phyloP scores from a whole-genome alignment of 192 early-diverging fungal species.

The Chytriomyces sp. region DNA sequence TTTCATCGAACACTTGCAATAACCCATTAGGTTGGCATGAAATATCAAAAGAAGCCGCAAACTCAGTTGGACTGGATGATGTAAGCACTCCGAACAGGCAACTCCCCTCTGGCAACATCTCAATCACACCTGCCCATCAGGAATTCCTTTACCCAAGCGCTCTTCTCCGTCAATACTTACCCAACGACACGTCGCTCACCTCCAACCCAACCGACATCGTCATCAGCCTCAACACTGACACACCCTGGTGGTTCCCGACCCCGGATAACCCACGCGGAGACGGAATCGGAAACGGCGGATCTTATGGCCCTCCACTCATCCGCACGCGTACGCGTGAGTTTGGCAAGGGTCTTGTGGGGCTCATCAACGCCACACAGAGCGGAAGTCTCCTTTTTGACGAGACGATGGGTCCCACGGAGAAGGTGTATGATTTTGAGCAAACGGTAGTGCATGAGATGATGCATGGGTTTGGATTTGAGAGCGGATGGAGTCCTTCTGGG shows the following conservation, averaged over 20 bases:
- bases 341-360: constrained; percentile 8
- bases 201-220: constrained; percentile 31
- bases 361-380: not conserved
- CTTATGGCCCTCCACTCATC: constrained; percentile 1
- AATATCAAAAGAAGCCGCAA: not conserved
- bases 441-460: constrained; percentile 46
- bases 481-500: constrained; percentile 33
- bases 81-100: no score
- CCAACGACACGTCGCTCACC: constrained; percentile 9
- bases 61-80: constrained; percentile 29
- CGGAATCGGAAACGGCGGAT: constrained; percentile 3
- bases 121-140: not conserved
- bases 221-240: constrained; percentile 43
- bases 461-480: constrained; percentile 52
- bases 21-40: constrained; percentile 36
- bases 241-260: constrained; percentile 41
- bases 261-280: constrained; percentile 22
- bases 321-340: constrained; percentile 6
- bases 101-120: not conserved
- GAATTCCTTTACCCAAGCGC: constrained; percentile 43
- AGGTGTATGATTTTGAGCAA: constrained; percentile 44
- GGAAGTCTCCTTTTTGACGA: not conserved
- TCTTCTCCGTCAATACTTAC: constrained; percentile 39
- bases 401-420: not conserved
- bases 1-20: no score